Percentiles rank a stretch among this genome's conserved stretches.
Conservation (phyloP, 202 grass and related monocot species). For the Digitaria exilis region DNA sequence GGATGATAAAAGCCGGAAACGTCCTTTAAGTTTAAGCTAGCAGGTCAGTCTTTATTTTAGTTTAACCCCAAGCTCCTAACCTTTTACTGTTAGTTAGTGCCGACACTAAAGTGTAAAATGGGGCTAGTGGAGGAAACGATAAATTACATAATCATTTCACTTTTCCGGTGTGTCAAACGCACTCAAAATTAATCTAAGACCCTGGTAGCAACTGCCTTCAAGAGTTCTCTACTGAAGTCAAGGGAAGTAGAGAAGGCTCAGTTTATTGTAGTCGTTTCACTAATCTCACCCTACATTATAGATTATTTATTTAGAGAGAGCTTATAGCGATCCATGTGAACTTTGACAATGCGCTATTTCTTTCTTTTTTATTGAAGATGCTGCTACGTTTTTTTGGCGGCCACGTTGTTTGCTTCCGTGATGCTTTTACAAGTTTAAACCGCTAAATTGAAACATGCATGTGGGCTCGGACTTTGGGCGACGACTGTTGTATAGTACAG, state of each 20-base stretch:
- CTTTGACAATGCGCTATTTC: no score
- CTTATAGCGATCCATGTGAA: neutral
- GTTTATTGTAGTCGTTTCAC: neutral
- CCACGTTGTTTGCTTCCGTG: neutral
- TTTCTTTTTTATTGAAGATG: no score
- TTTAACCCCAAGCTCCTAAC: no score
- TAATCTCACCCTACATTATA: neutral
- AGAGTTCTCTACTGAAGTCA: neutral
- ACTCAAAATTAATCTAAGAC: neutral
- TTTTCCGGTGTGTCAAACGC: neutral
- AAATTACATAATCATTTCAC: neutral
- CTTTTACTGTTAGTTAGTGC: conserved; percentile 1
- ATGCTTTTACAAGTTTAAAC: neutral
- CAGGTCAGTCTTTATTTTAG: neutral
- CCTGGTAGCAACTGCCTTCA: no score
- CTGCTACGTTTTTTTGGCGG: neutral
- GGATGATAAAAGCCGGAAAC: no score
- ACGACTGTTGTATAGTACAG: neutral
- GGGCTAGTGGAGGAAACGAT: neutral
- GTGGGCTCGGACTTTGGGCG: conserved; percentile 17
- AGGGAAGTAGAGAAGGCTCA: neutral
- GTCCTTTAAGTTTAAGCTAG: no score
- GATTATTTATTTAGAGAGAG: neutral
- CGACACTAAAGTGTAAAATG: neutral
- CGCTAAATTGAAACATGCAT: neutral